Evolutionary conservation across 164 flowering plant species (phyloP), one percentile per base, ranked within the genome.

Genomic region (Santalum album): DNA sequence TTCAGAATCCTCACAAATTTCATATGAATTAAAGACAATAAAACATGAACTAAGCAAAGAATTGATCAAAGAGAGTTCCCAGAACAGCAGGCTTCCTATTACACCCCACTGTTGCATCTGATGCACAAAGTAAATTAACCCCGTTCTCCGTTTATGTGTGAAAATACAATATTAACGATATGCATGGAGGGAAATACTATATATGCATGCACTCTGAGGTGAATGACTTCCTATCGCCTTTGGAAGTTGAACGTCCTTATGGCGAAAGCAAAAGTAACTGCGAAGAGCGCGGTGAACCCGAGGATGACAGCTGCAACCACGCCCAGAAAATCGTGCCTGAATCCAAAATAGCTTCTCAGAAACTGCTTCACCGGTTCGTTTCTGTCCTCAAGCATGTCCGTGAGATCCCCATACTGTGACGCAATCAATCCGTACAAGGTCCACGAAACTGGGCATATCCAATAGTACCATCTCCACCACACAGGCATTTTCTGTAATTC

Each of bases 381-480:
- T 14, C 50, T 20, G 50, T 46, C 50, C 44, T 40, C 45, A 20
- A 70, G 39, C 24, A 0, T 12, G 17, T 57, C 49, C 27, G 49
- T 40, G 6, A 65, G 2, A 25, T 73, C 77, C 19, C 77, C 77
- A 54, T 39, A 76, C 32, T 76, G 77, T 15, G 77, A 64, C 0
- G 36, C 65, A 25, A 65, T 25, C 63, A 76, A 18, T 45, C 80
- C 80, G 26, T 76, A 70, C 64, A 76, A 40, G 19, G 77, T 67
- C 80, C 75, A 76, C 17, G 69, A 22, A 1, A 75, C 47, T 0
- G 77, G 79, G 49, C 72, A 67, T 18, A 29, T 40, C 75, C 72
- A 72, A 34, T 55, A 59, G 55, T 75, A 67, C 79, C 79, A 75
- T 60, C 62, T 64, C 79, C 74, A 70, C 74, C 70, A 70, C 25